phyloP scores from a whole-genome alignment of 1,284 basidiomycete species.

The Apiotrichum laibachii region DNA sequence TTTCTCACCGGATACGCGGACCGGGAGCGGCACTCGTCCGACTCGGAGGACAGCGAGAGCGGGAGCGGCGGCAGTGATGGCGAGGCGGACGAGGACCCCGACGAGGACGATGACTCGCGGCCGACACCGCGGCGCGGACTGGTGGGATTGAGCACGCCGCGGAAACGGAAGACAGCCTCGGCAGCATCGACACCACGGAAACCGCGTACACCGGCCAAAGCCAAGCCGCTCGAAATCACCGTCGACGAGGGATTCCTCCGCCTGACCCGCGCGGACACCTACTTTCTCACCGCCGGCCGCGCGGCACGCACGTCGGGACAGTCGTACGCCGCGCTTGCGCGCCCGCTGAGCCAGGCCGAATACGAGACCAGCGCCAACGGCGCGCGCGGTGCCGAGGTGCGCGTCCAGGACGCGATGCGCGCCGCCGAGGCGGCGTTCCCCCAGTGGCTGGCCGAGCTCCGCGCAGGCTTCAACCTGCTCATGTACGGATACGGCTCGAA shows the following conservation, averaged over 20 bases:
- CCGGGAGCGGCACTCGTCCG: slow-evolving; percentile 9
- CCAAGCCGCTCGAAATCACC: slow-evolving; percentile 5
- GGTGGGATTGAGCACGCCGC: slow-evolving; percentile 24
- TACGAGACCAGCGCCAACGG: slow-evolving; percentile 32
- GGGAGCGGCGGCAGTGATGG: slow-evolving; percentile 17
- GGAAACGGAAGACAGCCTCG: slow-evolving; percentile 30
- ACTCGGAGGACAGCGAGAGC: slow-evolving; percentile 26
- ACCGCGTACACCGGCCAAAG: slow-evolving; percentile 14
- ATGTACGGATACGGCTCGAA: slow-evolving; percentile 88
- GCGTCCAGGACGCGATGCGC: slow-evolving; percentile 32
- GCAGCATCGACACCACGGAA: slow-evolving; percentile 21
- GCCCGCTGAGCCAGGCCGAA: slow-evolving; percentile 55
- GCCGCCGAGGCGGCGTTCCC: slow-evolving; percentile 9
- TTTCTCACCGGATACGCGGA: slow-evolving; percentile 45
- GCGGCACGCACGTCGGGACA: slow-evolving; percentile 69
- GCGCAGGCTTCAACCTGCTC: slow-evolving; percentile 77
- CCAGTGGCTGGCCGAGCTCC: slow-evolving; percentile 67
- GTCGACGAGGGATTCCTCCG: slow-evolving; percentile 44
- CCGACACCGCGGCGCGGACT: slow-evolving; percentile 16
- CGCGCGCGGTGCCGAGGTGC: slow-evolving; percentile 12
- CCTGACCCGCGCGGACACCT: slow-evolving; percentile 66
- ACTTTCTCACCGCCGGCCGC: slow-evolving; percentile 64
- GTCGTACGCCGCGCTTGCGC: slow-evolving; percentile 68
- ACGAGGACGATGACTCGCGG: slow-evolving; percentile 22
- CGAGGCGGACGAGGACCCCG: slow-evolving; percentile 29